Evolutionary conservation across 129 eudicot genomes (phyloP).

Genomic region (Calendula officinalis): DNA sequence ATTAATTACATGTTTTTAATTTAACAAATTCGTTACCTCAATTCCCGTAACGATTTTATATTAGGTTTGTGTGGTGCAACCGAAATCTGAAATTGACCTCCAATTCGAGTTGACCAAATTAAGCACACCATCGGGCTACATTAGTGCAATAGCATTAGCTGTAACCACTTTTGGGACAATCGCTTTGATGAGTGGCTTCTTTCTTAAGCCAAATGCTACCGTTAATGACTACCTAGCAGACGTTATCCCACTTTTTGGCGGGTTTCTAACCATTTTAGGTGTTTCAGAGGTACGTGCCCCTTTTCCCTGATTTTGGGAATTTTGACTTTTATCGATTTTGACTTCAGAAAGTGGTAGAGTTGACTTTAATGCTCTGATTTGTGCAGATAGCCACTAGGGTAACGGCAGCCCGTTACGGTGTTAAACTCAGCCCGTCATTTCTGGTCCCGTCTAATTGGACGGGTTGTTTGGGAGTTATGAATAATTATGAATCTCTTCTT

Average conservation of each 20-base stretch:
- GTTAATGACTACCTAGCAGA: conserved; percentile 69
- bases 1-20: neutral
- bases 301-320: neutral
- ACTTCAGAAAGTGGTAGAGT: neutral
- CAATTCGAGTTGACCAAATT: conserved; percentile 76
- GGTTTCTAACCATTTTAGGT: conserved; percentile 85
- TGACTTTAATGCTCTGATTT: conserved; percentile 7
- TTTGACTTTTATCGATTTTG: conserved; percentile 6
- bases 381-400: conserved; percentile 80
- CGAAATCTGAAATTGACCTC: conserved; percentile 88
- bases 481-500: conserved; percentile 85
- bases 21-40: neutral
- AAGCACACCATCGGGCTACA: conserved; percentile 82
- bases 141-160: conserved; percentile 72
- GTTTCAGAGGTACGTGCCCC: conserved; percentile 75
- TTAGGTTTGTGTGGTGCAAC: conserved; percentile 98
- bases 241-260: conserved; percentile 89
- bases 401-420: conserved; percentile 86
- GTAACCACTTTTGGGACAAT: conserved; percentile 92
- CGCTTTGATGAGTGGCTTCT: conserved; percentile 92
- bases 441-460: conserved; percentile 96
- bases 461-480: conserved; percentile 96
- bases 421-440: conserved; percentile 93
- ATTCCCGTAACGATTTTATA: neutral
- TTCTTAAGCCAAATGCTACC: conserved; percentile 87